Evolutionary conservation across 768 basidiomycete species (phyloP).

Genomic region (Termitomyces sp.): DNA sequence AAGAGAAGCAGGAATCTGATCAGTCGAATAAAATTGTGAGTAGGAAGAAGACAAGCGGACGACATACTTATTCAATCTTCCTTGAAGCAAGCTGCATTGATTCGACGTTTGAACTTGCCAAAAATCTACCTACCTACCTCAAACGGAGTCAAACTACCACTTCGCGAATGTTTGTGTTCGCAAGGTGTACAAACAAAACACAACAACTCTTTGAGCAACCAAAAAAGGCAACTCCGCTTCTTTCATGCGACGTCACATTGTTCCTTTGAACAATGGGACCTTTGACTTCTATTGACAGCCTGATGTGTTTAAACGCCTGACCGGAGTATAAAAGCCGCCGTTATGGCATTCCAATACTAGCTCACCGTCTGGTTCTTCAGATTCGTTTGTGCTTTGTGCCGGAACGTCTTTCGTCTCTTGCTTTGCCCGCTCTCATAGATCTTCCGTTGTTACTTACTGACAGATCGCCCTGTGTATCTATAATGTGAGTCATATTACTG

Average conservation of each 20-base stretch:
- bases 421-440: not conserved
- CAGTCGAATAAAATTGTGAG: too few species aligned
- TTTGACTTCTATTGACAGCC: slow-evolving; percentile 5
- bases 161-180: not conserved
- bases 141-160: too few species aligned
- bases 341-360: not conserved
- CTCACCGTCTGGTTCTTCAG: not conserved
- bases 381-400: not conserved
- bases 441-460: not conserved
- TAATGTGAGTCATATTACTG: not conserved
- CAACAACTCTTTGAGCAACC: not conserved
- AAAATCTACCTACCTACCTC: too few species aligned
- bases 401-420: not conserved
- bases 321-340: slow-evolving; percentile 1
- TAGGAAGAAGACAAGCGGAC: too few species aligned
- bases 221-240: not conserved
- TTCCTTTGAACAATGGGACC: slow-evolving; percentile 1
- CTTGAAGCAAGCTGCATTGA: too few species aligned
- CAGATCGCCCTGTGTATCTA: not conserved
- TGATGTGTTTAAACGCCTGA: not conserved
- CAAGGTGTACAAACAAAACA: not conserved
- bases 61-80: too few species aligned
- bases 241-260: not conserved
- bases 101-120: too few species aligned
- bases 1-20: too few species aligned